Percentiles rank a stretch among this genome's conserved stretches.
Evolutionary conservation across 2,329 filamentous ascomycete species (phyloP).

Genomic region (Zymoseptoria crescenta): DNA sequence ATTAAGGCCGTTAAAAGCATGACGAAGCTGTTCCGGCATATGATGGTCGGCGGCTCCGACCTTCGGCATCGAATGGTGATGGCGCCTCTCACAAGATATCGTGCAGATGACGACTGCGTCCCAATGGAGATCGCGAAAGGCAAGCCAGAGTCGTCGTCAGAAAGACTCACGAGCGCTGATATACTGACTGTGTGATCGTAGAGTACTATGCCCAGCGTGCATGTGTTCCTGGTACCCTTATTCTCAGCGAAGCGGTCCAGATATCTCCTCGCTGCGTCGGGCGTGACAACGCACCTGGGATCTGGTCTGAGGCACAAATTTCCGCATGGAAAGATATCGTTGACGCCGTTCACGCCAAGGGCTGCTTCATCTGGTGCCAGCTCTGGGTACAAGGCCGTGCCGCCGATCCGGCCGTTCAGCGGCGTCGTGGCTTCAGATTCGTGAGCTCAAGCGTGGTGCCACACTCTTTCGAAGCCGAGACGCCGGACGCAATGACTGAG

Average conservation of each 20-base stretch:
- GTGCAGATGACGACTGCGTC: slow-evolving; percentile 36
- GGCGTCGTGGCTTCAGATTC: slow-evolving; percentile 13
- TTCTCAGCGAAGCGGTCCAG: slow-evolving; percentile 48
- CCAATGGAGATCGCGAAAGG: slow-evolving; percentile 23
- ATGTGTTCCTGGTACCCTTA: slow-evolving; percentile 43
- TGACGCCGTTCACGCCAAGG: slow-evolving; percentile 55
- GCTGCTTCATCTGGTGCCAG: slow-evolving; percentile 54
- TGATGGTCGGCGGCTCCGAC: slow-evolving; percentile 35
- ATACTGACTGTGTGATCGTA: slow-evolving; percentile 7
- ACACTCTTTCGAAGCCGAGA: slow-evolving; percentile 28
- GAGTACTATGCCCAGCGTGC: slow-evolving; percentile 51
- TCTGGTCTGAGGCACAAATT: slow-evolving; percentile 49
- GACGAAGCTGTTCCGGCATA: slow-evolving; percentile 32
- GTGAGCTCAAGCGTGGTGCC: slow-evolving; percentile 29
- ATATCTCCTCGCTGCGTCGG: slow-evolving; percentile 38
- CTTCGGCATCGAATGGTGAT: slow-evolving; percentile 42
- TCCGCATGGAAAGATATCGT: slow-evolving; percentile 53
- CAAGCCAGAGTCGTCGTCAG: slow-evolving; percentile 28
- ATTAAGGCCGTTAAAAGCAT: not conserved
- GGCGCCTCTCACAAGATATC: slow-evolving; percentile 46
- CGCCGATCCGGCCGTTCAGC: slow-evolving; percentile 14
- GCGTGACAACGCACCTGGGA: slow-evolving; percentile 47
- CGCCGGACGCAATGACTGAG: slow-evolving; percentile 30
- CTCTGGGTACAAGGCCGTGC: slow-evolving; percentile 53
- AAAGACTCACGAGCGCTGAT: not conserved